Conservation (phyloP, 2,329 filamentous ascomycete genomes). For the Cadophora gregata region DNA sequence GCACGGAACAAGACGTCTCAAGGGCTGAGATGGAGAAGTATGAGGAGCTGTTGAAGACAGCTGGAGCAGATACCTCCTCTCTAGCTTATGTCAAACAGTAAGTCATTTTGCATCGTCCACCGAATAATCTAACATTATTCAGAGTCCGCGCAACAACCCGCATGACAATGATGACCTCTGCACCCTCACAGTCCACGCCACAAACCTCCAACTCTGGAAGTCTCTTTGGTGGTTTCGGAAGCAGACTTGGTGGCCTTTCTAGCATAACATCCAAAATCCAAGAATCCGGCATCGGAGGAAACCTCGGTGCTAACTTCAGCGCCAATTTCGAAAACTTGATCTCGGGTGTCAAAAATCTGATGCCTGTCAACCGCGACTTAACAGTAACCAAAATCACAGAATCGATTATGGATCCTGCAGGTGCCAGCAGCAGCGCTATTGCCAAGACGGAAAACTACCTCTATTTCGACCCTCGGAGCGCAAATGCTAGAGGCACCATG, state of each 20-base stretch:
- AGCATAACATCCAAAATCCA: conserved; percentile 94
- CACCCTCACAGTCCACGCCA: conserved; percentile 65
- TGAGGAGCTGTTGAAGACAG: conserved; percentile 78
- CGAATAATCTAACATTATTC: conserved; percentile 30
- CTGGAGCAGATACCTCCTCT: conserved; percentile 77
- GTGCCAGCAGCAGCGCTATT: conserved; percentile 89
- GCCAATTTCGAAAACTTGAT: conserved; percentile 94
- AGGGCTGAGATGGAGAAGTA: conserved; percentile 85
- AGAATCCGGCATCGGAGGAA: conserved; percentile 74
- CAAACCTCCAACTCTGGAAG: conserved; percentile 68
- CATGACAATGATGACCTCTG: conserved; percentile 96
- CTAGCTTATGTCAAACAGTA: conserved; percentile 87
- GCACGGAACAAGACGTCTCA: conserved; percentile 86
- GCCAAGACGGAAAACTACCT: conserved; percentile 96
- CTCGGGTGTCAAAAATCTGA: conserved; percentile 95
- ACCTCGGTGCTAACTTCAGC: conserved; percentile 15
- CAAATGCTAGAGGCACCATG: conserved; percentile 91
- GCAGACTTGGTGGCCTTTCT: conserved; percentile 74
- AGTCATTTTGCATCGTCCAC: conserved; percentile 42
- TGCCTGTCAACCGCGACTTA: conserved; percentile 94
- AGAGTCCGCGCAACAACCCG: conserved; percentile 92
- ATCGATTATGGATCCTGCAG: conserved; percentile 94
- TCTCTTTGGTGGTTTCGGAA: conserved; percentile 86
- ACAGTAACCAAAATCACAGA: conserved; percentile 98
- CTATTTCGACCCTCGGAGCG: conserved; percentile 94